A percentile compares a stretch with the other conserved stretches of the same genome.
Conservation (phyloP, 2,329 filamentous ascomycete species). For the Colletotrichum sp. region DNA sequence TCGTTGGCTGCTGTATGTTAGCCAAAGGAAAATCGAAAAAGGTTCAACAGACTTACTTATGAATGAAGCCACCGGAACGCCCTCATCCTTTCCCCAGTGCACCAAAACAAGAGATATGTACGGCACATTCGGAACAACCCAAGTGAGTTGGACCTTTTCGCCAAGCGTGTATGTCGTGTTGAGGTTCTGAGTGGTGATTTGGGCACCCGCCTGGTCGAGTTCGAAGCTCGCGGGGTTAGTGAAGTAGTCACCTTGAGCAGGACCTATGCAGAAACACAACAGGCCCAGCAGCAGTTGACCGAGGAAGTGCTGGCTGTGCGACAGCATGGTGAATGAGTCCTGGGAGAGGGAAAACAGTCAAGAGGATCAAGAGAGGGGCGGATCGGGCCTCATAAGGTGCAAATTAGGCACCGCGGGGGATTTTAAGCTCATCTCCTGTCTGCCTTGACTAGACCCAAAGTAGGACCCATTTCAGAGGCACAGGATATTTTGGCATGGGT, state of each 20-base stretch:
- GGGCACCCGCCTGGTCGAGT: not conserved
- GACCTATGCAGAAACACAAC: not conserved
- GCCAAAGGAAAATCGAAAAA: not conserved
- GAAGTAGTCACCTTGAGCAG: not conserved
- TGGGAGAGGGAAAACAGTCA: not conserved
- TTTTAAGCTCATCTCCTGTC: conserved; percentile 1
- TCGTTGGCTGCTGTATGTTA: not conserved
- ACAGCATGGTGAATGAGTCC: not conserved
- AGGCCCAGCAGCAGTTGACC: not conserved
- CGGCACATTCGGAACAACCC: not conserved
- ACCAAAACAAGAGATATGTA: conserved; percentile 9
- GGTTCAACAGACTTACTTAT: not conserved
- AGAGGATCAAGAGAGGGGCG: not conserved
- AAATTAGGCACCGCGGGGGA: not conserved
- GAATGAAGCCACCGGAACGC: not conserved
- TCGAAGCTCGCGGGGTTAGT: conserved; percentile 15
- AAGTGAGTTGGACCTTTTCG: conserved; percentile 1
- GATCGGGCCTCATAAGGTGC: not conserved
- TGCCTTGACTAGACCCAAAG: conserved; percentile 5
- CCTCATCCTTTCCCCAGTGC: conserved; percentile 1
- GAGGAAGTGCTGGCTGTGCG: conserved; percentile 57
- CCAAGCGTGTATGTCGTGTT: not conserved
- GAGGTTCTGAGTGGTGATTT: not conserved
- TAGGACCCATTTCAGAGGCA: not conserved
- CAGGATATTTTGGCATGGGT: not conserved